Evolutionary conservation across 371 early-diverging fungal species (phyloP).

Genomic region (Apophysomyces sp.): DNA sequence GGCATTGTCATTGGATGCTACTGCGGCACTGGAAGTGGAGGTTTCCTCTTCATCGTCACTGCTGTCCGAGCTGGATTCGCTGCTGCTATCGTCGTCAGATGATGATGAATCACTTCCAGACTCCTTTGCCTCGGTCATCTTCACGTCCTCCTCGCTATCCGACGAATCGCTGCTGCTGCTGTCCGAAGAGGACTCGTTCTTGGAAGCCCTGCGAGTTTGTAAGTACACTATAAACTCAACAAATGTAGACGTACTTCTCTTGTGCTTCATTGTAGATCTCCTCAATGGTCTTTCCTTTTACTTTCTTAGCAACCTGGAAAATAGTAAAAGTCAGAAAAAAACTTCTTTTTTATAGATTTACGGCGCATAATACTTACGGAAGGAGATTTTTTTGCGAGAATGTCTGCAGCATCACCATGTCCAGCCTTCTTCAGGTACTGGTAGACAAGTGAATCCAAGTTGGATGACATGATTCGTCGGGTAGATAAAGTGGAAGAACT

Average conservation of each 20-base stretch:
- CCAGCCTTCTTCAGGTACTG: constrained; percentile 16
- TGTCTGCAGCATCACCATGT: constrained; percentile 13
- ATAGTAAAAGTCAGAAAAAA: background rate
- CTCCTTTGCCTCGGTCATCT: constrained; percentile 6
- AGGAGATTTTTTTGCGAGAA: constrained; percentile 15
- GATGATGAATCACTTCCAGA: background rate
- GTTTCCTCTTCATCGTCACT: background rate
- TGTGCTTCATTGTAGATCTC: constrained; percentile 3
- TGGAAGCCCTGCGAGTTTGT: background rate
- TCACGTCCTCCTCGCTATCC: constrained; percentile 3
- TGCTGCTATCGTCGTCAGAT: background rate
- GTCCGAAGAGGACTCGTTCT: constrained; percentile 2
- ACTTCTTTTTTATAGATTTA: background rate
- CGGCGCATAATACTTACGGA: constrained; percentile 7
- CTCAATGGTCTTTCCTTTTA: background rate
- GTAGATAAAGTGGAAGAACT: background rate
- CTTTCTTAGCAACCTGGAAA: background rate
- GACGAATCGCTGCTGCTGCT: constrained; percentile 6
- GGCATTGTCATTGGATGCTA: background rate
- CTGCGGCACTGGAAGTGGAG: background rate
- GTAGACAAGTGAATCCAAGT: constrained; percentile 19
- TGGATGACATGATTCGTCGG: constrained; percentile 2
- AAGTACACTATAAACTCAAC: background rate
- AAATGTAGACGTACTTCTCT: constrained; percentile 8
- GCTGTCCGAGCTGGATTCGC: constrained; percentile 1